A percentile compares a stretch with the other conserved stretches of the same genome.
phyloP scores from a whole-genome alignment of 2,329 filamentous ascomycete species.

The Canariomyces notabilis region DNA sequence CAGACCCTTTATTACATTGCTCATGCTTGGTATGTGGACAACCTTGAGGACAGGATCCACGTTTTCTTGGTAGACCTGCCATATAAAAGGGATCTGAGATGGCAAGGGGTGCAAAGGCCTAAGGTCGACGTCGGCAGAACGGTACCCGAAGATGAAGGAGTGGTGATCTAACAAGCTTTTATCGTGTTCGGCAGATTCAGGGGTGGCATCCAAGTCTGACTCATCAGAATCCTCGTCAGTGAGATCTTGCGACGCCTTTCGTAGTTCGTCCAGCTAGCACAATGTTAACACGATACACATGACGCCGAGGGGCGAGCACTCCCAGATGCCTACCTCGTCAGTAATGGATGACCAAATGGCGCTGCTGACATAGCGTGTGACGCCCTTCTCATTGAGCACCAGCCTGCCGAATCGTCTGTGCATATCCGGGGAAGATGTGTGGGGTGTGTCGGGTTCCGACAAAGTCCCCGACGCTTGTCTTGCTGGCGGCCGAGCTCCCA shows the following conservation, averaged over 20 bases:
- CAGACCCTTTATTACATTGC: conserved; percentile 56
- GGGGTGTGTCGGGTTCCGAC: conserved; percentile 17
- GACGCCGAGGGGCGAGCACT: neutral
- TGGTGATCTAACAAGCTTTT: conserved; percentile 52
- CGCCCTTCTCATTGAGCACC: conserved; percentile 64
- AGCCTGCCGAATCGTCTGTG: conserved; percentile 60
- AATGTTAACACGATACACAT: conserved; percentile 2
- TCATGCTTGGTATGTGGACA: conserved; percentile 63
- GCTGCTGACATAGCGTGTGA: conserved; percentile 68
- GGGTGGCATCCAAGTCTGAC: conserved; percentile 55
- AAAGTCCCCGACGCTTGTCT: conserved; percentile 17
- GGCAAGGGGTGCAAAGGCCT: conserved; percentile 59
- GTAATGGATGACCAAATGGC: conserved; percentile 72
- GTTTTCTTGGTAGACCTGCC: conserved; percentile 67
- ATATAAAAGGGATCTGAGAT: conserved; percentile 61
- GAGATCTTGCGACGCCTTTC: conserved; percentile 45
- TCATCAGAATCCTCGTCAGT: conserved; percentile 53
- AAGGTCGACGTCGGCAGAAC: conserved; percentile 64
- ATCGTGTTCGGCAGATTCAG: conserved; percentile 37
- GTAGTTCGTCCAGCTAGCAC: conserved; percentile 40
- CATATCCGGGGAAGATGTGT: conserved; percentile 32
- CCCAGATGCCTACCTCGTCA: conserved; percentile 55
- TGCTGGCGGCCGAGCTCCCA: conserved; percentile 14
- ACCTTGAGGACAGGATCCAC: conserved; percentile 70
- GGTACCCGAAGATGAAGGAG: conserved; percentile 68